phyloP scores from a whole-genome alignment of 208 protist species.

The Wallacemonas sp. region DNA sequence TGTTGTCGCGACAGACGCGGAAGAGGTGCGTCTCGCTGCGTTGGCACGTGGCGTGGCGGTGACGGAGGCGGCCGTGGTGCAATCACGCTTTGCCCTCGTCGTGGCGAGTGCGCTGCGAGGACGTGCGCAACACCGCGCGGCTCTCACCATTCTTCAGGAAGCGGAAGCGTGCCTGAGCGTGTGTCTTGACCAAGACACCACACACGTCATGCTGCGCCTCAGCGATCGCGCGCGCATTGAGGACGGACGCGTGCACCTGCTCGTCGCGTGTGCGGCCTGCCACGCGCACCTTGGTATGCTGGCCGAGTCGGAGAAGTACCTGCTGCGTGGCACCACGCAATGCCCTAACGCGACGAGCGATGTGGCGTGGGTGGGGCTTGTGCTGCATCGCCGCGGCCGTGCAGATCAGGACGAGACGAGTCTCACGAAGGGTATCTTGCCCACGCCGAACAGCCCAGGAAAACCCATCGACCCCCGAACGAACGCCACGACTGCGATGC shows the following conservation, averaged over 20 bases:
- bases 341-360: constrained; percentile 26
- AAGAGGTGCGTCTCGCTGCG: no score
- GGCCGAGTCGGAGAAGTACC: neutral
- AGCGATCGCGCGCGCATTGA: neutral
- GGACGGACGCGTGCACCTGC: constrained; percentile 6
- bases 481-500: constrained; percentile 1
- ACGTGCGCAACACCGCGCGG: constrained; percentile 20
- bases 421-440: neutral
- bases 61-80: neutral
- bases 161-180: constrained; percentile 10
- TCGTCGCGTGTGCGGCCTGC: constrained; percentile 4
- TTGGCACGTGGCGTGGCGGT: neutral
- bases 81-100: constrained; percentile 23
- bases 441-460: no score
- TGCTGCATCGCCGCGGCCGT: constrained; percentile 53
- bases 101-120: constrained; percentile 35
- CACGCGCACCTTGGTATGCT: neutral
- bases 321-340: constrained; percentile 1
- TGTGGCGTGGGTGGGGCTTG: constrained; percentile 59
- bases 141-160: constrained; percentile 22
- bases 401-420: no score
- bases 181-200: neutral
- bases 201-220: neutral
- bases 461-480: no score
- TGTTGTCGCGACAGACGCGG: no score